These are phyloP conservation scores for Mucor saturninus DNA, from an alignment of 371 early-diverging fungal genomes.

Conservation along the genomic window DNA sequence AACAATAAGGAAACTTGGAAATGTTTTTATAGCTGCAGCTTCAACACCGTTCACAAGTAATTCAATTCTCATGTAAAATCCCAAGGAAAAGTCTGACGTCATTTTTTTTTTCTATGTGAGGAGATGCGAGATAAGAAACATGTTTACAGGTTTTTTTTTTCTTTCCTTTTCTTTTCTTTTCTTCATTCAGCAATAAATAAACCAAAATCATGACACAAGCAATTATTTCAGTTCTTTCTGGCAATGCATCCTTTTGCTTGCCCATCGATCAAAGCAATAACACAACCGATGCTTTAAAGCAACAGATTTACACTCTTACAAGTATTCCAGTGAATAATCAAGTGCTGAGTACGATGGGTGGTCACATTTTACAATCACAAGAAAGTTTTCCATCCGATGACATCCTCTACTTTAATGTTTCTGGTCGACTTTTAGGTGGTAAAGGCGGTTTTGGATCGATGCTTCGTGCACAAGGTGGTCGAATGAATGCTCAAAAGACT, in stretches of 20 bases:
- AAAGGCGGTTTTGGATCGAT: conserved; percentile 97
- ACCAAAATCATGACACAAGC: conserved; percentile 35
- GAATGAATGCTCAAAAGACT: conserved; percentile 89
- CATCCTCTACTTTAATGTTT: not conserved
- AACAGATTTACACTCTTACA: conserved; percentile 36
- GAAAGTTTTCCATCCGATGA: conserved; percentile 19
- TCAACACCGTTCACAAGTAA: too few species aligned
- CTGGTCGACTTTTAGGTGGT: conserved; percentile 70
- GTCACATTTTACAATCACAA: conserved; percentile 40
- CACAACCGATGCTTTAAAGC: conserved; percentile 38
- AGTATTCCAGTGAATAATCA: conserved; percentile 55
- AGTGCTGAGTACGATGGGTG: conserved; percentile 48
- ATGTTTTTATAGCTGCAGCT: too few species aligned
- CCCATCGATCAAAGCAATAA: conserved; percentile 20
- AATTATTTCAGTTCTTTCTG: conserved; percentile 39
- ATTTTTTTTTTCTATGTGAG: too few species aligned
- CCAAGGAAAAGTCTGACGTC: too few species aligned
- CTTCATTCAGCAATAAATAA: not conserved
- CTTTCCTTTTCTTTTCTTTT: not conserved
- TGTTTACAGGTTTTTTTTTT: not conserved
- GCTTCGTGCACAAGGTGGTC: conserved; percentile 93
- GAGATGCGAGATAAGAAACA: too few species aligned
- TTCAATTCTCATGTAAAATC: too few species aligned
- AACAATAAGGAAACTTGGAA: too few species aligned
- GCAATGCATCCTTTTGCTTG: conserved; percentile 33